Base-by-base conservation (phyloP, 2,329 filamentous ascomycete genomes). In the Ustilaginoidea virens region DNA sequence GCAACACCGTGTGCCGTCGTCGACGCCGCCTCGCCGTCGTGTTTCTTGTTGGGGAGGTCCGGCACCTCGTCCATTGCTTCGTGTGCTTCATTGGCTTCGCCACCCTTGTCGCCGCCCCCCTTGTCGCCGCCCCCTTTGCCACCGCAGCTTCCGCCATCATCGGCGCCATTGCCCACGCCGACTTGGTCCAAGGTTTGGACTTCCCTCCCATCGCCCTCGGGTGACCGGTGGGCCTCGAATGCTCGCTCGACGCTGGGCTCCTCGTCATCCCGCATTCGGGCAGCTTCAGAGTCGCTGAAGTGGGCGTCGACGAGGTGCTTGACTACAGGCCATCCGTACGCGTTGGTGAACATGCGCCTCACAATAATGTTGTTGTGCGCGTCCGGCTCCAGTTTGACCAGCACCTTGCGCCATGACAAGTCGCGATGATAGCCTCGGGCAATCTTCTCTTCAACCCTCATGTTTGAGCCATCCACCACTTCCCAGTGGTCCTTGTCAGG, bases 301-400 rank as follows among this genome's bases (percentile, higher is more conserved):
- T 98, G 90, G 0, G 83, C 85, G 44, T 96, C 86, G 29, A 90
- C 87, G 13, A 96, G 58, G 53, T 98, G 90, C 54, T 94, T 86
- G 28, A 96, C 63, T 1, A 98, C 90, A 1, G 90, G 90, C 90
- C 90, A 98, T 2, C 90, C 90, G 43, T 92, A 92, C 0, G 90
- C 90, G 46, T 98, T 98, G 32, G 85, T 78, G 50, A 98, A 98
- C 76, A 85, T 92, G 32, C 90, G 77, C 11, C 90, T 78, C 15
- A 98, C 90, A 35, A 96, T 79, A 40, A 98, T 92, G 52, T 98
- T 98, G 55, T 98, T 98, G 58, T 98, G 90, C 0, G 90, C 90
- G 53, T 98, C 90, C 0, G 90, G 90, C 48, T 98, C 87, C 3
- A 98, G 64, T 30, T 90, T 80, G 10, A 98, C 90, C 4, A 98